These are phyloP conservation scores for Tripterygium wilfordii DNA, from an alignment of 177 flowering plant species.

Conservation along the genomic window DNA sequence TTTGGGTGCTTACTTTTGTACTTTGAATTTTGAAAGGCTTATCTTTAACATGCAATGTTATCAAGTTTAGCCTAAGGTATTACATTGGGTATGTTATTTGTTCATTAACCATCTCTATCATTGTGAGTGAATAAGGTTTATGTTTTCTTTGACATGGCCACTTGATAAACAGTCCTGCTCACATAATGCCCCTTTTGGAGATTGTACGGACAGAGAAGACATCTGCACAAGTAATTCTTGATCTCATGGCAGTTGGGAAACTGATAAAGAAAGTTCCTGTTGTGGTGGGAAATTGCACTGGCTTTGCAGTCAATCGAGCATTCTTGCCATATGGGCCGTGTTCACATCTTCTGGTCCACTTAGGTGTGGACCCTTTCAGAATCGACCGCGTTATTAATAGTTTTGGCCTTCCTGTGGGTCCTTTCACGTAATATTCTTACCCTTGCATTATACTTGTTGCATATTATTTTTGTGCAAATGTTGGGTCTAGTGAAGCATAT, in stretches of 20 bases:
- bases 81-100: too few species aligned
- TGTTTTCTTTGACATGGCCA: conserved; percentile 7
- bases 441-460: conserved; percentile 3
- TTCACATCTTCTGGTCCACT: conserved; percentile 58
- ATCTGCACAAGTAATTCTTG: conserved; percentile 88
- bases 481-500: too few species aligned
- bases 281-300: conserved; percentile 95
- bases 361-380: conserved; percentile 86
- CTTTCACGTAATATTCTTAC: conserved; percentile 74
- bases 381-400: conserved; percentile 69
- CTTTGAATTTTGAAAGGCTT: too few species aligned
- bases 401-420: conserved; percentile 96
- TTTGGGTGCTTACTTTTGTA: too few species aligned
- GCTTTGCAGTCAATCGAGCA: conserved; percentile 90
- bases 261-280: conserved; percentile 84
- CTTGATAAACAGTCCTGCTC: conserved; percentile 83
- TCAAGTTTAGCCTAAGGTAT: too few species aligned
- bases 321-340: conserved; percentile 89
- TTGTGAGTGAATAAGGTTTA: too few species aligned
- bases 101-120: too few species aligned
- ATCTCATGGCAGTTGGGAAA: conserved; percentile 88
- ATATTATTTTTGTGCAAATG: too few species aligned
- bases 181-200: conserved; percentile 95
- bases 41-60: too few species aligned
- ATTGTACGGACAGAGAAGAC: conserved; percentile 84